Evolutionary conservation across 441 rosid species (phyloP), one percentile per base, ranked within the genome.

Genomic region (Adansonia grandidieri): DNA sequence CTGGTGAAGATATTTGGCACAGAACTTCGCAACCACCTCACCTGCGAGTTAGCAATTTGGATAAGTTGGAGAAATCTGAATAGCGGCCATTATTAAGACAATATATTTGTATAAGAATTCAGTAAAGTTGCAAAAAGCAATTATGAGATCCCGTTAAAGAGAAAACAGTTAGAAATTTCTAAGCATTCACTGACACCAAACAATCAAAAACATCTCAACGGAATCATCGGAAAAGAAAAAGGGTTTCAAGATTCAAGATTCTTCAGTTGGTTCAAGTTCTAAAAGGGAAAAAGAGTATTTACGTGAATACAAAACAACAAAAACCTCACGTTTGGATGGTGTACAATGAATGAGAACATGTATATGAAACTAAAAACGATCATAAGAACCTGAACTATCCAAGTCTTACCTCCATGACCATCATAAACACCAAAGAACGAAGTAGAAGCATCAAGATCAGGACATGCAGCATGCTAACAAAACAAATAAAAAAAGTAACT

Each of bases 341-440:
- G 44, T 48, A 32, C 45, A 78, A 82, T 70, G 73, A 40, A 40
- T 70, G 19, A 50, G 20, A 62, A 79, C 17, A 60, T 28, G 40
- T 28, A 51, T 48, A 56, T 63, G 28, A 50, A 73, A 75, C 74
- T 19, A 13, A 71, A 78, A 73, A 61, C 58, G 61, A 45, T 5
- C 9, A 71, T 22, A 57, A 64, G 62, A 22, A 75, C 71, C 75
- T 40, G 53, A 75, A 62, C 80, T 69, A 78, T 74, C 75, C 45
- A 68, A 78, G 48, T 76, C 88, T 89, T 86, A 96, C 99, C 99
- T 94, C 99, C 99, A 86, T 96, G 99, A 71, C 99, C 99, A 87
- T 96, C 99, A 86, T 91, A 96, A 66, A 96, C 99, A 81, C 98
- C 98, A 79, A 96, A 91, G 91, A 94, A 92, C 4, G 96, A 90